A percentile compares a stretch with the other conserved stretches of the same genome.
Conservation (phyloP, 352 stramenopile species). For the Pythium aquatile region DNA sequence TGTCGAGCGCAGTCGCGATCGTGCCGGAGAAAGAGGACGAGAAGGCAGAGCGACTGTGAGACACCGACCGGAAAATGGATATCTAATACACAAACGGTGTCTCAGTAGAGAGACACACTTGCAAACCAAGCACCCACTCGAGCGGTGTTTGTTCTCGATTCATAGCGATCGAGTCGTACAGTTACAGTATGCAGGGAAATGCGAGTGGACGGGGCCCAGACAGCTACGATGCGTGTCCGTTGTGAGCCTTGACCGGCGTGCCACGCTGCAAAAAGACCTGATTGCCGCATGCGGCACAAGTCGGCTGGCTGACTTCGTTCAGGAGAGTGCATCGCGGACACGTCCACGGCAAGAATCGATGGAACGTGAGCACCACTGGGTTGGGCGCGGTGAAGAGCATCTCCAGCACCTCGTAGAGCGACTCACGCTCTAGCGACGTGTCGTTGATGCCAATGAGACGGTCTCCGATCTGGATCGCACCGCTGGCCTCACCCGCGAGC, state of each 20-base stretch:
- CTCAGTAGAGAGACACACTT: not conserved
- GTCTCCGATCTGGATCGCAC: conserved; percentile 59
- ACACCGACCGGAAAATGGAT: not conserved
- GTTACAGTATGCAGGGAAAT: not conserved
- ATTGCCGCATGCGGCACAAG: conserved; percentile 58
- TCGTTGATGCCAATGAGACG: conserved; percentile 63
- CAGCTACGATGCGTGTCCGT: not conserved
- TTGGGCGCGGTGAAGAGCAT: conserved; percentile 67
- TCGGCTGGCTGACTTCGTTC: conserved; percentile 38
- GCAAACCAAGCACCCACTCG: not conserved
- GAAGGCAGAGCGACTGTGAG: not conserved
- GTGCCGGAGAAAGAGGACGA: conserved; percentile 10
- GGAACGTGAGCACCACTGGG: conserved; percentile 64
- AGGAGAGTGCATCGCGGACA: conserved; percentile 77
- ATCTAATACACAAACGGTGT: not conserved
- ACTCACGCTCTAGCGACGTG: conserved; percentile 39
- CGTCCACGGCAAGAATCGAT: conserved; percentile 56
- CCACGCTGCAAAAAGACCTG: conserved; percentile 20
- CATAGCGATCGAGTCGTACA: not conserved
- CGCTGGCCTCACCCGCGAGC: conserved; percentile 66
- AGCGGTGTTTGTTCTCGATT: not conserved
- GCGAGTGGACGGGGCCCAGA: no score
- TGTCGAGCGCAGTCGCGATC: conserved; percentile 16
- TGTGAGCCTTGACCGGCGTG: conserved; percentile 4
- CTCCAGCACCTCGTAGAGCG: conserved; percentile 61